A percentile compares a stretch with the other conserved stretches of the same genome.
These are phyloP conservation scores for Xylariales sp. DNA, from an alignment of 2,329 filamentous ascomycete species.

Conservation along the genomic window DNA sequence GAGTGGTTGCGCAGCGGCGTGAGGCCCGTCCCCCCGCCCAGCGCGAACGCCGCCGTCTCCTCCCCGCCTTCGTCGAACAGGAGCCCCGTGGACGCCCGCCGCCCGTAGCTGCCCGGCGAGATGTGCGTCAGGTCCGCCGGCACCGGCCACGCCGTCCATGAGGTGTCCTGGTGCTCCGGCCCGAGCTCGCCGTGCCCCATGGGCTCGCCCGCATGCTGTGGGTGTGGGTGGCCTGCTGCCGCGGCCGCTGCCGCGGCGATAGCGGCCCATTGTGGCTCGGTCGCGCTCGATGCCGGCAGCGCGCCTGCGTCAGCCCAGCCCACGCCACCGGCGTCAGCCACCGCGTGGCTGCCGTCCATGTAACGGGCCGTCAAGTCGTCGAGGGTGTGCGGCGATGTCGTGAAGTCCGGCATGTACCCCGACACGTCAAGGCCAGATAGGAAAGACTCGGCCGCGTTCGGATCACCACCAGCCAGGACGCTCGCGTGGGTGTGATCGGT, in stretches of 20 bases:
- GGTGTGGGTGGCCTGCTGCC: conserved; percentile 33
- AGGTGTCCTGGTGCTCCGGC: conserved; percentile 35
- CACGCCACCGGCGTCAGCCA: conserved; percentile 25
- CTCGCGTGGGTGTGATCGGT: conserved; percentile 44
- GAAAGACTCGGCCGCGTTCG: conserved; percentile 45
- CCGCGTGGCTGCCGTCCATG: conserved; percentile 21
- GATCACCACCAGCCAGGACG: conserved; percentile 28
- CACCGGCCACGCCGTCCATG: conserved; percentile 38
- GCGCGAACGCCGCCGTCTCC: conserved; percentile 38
- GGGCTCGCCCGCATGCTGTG: background rate
- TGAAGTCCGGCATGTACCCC: conserved; percentile 37
- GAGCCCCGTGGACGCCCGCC: conserved; percentile 18
- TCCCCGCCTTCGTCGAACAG: conserved; percentile 26
- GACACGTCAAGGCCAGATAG: conserved; percentile 46
- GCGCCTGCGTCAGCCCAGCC: conserved; percentile 40
- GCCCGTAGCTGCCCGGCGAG: conserved; percentile 21
- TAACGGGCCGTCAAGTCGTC: conserved; percentile 31
- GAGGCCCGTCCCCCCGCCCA: conserved; percentile 40
- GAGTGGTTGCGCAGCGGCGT: conserved; percentile 37
- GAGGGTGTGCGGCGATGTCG: conserved; percentile 28
- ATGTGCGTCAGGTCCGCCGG: conserved; percentile 25
- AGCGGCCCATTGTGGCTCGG: conserved; percentile 43
- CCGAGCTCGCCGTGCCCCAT: conserved; percentile 9
- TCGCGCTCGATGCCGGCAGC: conserved; percentile 12
- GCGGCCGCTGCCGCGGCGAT: conserved; percentile 29